Evolutionary conservation across 495 filamentous ascomycete genomes (phyloP), one percentile per base, ranked within the genome.

Genomic region (Sordaria brevicollis): DNA sequence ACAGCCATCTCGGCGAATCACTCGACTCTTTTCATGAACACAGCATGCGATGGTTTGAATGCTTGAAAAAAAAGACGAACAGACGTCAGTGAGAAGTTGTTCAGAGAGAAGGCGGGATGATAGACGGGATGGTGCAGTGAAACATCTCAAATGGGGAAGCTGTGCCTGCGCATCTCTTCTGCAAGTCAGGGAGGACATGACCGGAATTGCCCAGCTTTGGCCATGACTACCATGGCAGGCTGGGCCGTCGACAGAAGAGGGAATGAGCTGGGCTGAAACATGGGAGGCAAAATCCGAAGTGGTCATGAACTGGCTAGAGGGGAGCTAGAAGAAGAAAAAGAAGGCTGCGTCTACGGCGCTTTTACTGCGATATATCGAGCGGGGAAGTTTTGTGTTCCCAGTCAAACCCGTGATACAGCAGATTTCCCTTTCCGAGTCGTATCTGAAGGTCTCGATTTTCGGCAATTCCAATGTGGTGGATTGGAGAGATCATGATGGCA

Each of bases 121-220:
- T 54, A 54, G 25, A 54, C 43, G 43, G 43, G 19, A 54, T 34
- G 33, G 54, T 11, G 57, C 39, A 35, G 35, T 35, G 31, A 70
- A 70, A 43, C 19, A 68, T 66, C 35, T 34, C 35, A 75, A 76
- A 74, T n/a, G 25, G 62, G 73, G 74, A 72, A 76, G 71, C 35
- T 66, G 75, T 76, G 67, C 75, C 75, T 76, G 75, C 70, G 72
- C 74, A 73, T 74, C 70, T 54, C 17, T n/a, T 35, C 35, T 49
- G 17, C 65, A 68, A 65, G 35, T 35, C 17, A 33, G 25, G 21
- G 65, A 67, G 17, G 19, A 37, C 34, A 49, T 21, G 36, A 29
- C 19, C 37, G 5, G 62, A 35, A 35, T 62, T 66, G 66, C 35
- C 66, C 35, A 19, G 4, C 49, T 71, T 72, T 72, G 70, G 36